Evolutionary conservation across 139 green algal genomes (phyloP), one percentile per base, ranked within the genome.

Genomic region (Diplosphaera chodatii): DNA sequence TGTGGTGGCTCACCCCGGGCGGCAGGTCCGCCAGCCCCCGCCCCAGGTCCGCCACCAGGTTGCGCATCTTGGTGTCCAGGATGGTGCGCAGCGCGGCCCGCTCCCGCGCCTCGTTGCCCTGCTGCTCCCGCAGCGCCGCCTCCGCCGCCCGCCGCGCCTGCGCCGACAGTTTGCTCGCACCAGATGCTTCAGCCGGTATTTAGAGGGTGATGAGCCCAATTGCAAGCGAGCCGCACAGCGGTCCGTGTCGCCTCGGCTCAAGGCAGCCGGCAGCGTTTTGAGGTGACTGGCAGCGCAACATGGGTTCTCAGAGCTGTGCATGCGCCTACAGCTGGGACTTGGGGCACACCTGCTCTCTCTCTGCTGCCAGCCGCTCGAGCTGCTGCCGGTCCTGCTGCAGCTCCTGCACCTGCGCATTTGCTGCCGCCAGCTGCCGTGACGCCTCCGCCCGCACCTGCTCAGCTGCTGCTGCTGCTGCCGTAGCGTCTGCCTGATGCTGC

Each of bases 1-100:
- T n/a, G n/a, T n/a, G n/a, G n/a, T n/a, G n/a, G 23, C 67, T 33
- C 55, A 73, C 77, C 62, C 77, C 74, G 10, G 63, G n/a, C 3
- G 63, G 37, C 21, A 87, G 67, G 25, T 83, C 74, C 22, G 55
- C 33, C 28, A 87, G 34, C 23, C 74, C 83, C 33, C 75, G 77
- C 15, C 41, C 56, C 4, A 93, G 68, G 40, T 91, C 83, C 2
- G 78, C 79, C 22, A 90, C 77, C 28, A 90, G 80, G 4, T 78
- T 59, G 20, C 79, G 69, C 33, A 94, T 84, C 77, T 92, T 92
- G 73, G 74, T 79, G 34, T 94, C 83, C 32, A 95, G 75, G 70
- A 96, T 96, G 41, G 87, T 87, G 31, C 88, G 85, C 62, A 95
- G 77, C 15, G 89, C 89, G 8, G 77, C 79, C 0, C 88, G 82